Conservation (phyloP, 805 yeast species). For the Schwanniomyces sp. region DNA sequence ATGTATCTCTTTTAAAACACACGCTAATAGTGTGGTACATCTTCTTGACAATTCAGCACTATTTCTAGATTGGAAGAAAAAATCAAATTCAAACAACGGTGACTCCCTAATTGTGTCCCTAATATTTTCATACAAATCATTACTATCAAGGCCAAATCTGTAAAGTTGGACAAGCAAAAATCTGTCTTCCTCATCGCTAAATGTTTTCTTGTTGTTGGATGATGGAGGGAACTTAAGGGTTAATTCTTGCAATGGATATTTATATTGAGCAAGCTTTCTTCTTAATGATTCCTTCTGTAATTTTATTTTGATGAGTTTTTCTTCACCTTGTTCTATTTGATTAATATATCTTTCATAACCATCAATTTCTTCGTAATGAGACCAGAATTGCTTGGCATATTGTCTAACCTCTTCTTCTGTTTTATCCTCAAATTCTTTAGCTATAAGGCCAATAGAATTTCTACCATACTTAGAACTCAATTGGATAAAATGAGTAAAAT, state of each 20-base stretch:
- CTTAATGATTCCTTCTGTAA: slow-evolving; percentile 79
- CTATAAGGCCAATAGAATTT: slow-evolving; percentile 65
- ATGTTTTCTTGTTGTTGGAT: slow-evolving; percentile 59
- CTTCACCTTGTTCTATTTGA: slow-evolving; percentile 89
- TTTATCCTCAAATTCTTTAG: slow-evolving; percentile 80
- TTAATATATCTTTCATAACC: slow-evolving; percentile 82
- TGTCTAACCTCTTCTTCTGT: slow-evolving; percentile 74
- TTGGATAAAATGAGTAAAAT: slow-evolving; percentile 78
- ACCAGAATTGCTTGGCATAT: slow-evolving; percentile 83
- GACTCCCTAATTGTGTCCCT: slow-evolving; percentile 71
- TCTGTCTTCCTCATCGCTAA: slow-evolving; percentile 88
- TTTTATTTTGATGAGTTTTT: slow-evolving; percentile 60
- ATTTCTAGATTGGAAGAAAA: slow-evolving; percentile 79
- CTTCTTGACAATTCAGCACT: slow-evolving; percentile 79
- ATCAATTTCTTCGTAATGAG: slow-evolving; percentile 72
- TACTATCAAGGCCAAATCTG: slow-evolving; percentile 76
- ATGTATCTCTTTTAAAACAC: slow-evolving; percentile 64
- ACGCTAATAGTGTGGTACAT: slow-evolving; percentile 72
- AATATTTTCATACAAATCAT: slow-evolving; percentile 75
- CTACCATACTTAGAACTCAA: slow-evolving; percentile 80
- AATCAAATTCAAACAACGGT: slow-evolving; percentile 82
- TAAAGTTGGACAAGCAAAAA: slow-evolving; percentile 78
- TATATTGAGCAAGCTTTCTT: slow-evolving; percentile 67
- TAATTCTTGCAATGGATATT: slow-evolving; percentile 79
- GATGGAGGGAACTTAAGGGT: slow-evolving; percentile 71